A percentile compares a stretch with the other conserved stretches of the same genome.
phyloP scores from a whole-genome alignment of 2,329 filamentous ascomycete species.

The Trichoderma sp. region DNA sequence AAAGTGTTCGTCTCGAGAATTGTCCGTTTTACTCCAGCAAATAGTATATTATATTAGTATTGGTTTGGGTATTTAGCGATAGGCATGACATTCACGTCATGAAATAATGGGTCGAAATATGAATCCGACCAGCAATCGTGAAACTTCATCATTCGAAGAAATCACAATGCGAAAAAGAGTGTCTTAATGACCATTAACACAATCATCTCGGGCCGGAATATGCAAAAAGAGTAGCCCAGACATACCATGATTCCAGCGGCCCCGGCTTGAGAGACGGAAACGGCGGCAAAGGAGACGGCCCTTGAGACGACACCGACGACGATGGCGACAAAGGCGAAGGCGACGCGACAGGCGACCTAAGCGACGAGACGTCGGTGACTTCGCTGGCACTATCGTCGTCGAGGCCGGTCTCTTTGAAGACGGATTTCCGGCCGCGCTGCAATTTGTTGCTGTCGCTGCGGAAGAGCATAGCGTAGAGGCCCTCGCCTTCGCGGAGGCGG shows the following conservation, averaged over 20 bases:
- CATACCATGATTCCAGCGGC: conserved; percentile 15
- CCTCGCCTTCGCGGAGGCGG: conserved; percentile 51
- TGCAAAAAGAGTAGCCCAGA: not conserved
- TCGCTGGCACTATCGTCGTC: conserved; percentile 39
- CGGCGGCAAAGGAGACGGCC: not conserved
- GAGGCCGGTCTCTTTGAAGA: conserved; percentile 55
- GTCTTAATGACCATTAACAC: not conserved
- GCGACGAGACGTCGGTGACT: conserved; percentile 21
- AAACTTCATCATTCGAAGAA: not conserved
- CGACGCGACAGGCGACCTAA: conserved; percentile 17
- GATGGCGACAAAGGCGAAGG: not conserved
- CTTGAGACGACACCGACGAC: not conserved
- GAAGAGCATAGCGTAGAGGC: conserved; percentile 40
- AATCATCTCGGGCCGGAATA: not conserved
- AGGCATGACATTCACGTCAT: not conserved
- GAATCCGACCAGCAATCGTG: not conserved
- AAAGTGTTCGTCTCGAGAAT: not conserved
- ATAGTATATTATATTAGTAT: not conserved
- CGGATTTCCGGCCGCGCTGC: conserved; percentile 51
- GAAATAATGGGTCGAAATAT: not conserved
- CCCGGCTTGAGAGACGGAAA: not conserved
- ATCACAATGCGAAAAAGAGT: too few relatives aligned
- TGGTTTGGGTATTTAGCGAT: not conserved
- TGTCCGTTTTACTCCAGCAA: not conserved
- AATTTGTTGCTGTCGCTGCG: conserved; percentile 49